phyloP scores from a whole-genome alignment of 1,139 yeast genomes.

The Pichia sp. region DNA sequence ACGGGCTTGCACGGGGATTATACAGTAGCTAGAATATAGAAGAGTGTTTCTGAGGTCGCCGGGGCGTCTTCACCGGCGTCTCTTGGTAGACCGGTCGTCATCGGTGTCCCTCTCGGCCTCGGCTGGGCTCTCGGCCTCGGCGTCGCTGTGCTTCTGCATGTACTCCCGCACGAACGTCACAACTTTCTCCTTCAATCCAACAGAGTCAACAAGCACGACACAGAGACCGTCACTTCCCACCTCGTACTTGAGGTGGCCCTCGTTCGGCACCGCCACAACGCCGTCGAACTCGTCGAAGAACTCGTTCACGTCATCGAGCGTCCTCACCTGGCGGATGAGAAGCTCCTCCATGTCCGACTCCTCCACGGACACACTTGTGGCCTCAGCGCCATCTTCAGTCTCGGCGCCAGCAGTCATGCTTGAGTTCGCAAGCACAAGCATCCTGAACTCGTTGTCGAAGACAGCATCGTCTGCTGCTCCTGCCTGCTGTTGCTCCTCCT shows the following conservation, averaged over 20 bases:
- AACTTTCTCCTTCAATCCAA: slow-evolving; percentile 24
- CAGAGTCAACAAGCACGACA: slow-evolving; percentile 48
- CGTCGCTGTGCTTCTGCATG: slow-evolving; percentile 7
- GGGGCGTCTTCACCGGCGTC: slow-evolving; percentile 13
- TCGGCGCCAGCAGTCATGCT: not conserved
- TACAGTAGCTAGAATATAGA: too few relatives aligned
- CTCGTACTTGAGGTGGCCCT: slow-evolving; percentile 63
- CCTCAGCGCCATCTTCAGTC: slow-evolving; percentile 4
- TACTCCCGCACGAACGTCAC: slow-evolving; percentile 26
- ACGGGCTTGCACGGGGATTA: too few relatives aligned
- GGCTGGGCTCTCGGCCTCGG: slow-evolving; percentile 4
- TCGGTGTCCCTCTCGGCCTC: slow-evolving; percentile 15
- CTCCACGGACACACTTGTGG: slow-evolving; percentile 21
- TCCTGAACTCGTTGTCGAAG: slow-evolving; percentile 30
- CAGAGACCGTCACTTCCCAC: slow-evolving; percentile 71
- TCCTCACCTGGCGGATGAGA: slow-evolving; percentile 29
- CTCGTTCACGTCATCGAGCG: slow-evolving; percentile 41
- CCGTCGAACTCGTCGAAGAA: slow-evolving; percentile 64
- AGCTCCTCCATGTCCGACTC: slow-evolving; percentile 55
- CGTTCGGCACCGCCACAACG: slow-evolving; percentile 59
- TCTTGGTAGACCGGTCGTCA: slow-evolving; percentile 15
- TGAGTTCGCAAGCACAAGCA: slow-evolving; percentile 23
- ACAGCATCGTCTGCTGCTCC: slow-evolving; percentile 3
- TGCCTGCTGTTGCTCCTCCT: not conserved
- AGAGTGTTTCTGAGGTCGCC: too few relatives aligned